phyloP scores from a whole-genome alignment of 2,329 filamentous ascomycete species.

The Monosporascus sp. region DNA sequence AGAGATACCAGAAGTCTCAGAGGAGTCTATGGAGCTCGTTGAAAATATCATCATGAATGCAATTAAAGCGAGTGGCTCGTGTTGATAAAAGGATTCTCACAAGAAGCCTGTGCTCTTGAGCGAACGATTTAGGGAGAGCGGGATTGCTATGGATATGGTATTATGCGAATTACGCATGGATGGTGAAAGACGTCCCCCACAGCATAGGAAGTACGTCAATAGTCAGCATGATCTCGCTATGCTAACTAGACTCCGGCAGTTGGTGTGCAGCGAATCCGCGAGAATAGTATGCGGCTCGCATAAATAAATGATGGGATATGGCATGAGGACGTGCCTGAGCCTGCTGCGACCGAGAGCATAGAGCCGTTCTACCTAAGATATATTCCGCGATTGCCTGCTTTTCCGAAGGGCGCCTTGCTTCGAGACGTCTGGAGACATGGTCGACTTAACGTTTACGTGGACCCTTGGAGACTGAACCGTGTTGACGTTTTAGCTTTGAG shows the following conservation, averaged over 20 bases:
- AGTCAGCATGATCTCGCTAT: not conserved
- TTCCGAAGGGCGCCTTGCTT: too few species aligned
- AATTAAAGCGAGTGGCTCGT: conserved; percentile 22
- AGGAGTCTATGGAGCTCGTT: conserved; percentile 28
- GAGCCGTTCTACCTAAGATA: too few species aligned
- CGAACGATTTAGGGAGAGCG: not conserved
- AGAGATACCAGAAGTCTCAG: conserved; percentile 27
- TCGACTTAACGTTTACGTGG: too few species aligned
- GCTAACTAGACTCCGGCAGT: not conserved
- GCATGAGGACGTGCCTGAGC: too few species aligned
- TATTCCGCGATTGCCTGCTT: too few species aligned
- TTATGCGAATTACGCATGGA: not conserved
- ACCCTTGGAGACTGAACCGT: too few species aligned
- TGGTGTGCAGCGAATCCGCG: not conserved
- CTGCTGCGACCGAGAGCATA: too few species aligned
- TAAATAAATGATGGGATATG: not conserved
- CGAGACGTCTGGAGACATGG: too few species aligned
- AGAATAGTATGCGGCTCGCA: not conserved
- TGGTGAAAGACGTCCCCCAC: not conserved
- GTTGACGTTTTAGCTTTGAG: too few species aligned
- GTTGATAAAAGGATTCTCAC: not conserved
- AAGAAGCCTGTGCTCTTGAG: not conserved
- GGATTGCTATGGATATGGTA: not conserved
- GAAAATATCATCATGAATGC: conserved; percentile 29
- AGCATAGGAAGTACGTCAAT: not conserved